These are phyloP conservation scores for Pyronema domesticum DNA, from an alignment of 495 filamentous ascomycete species.

Conservation along the genomic window DNA sequence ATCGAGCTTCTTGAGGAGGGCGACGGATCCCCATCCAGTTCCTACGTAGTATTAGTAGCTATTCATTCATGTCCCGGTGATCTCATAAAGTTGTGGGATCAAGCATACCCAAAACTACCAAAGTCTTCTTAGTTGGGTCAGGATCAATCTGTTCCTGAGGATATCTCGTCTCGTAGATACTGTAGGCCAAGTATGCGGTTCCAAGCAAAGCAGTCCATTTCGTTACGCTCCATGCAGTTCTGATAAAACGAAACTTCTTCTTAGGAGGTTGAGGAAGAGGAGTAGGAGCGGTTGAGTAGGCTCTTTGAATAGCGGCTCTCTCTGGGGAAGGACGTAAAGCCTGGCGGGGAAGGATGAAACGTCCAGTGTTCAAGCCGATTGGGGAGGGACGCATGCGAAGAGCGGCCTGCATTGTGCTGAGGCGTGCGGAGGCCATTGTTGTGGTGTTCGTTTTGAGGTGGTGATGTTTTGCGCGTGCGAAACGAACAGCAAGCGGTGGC, in stretches of 20 bases:
- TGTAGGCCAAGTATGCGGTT: conserved; percentile 53
- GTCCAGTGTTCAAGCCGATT: conserved; percentile 7
- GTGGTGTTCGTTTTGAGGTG: neutral
- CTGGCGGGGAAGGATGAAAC: conserved; percentile 15
- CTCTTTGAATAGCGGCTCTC: conserved; percentile 17
- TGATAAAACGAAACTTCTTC: conserved; percentile 31
- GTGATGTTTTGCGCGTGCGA: too few relatives aligned
- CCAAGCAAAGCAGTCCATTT: conserved; percentile 52
- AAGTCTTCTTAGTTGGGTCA: conserved; percentile 84
- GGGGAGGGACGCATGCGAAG: conserved; percentile 16
- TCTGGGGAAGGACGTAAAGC: conserved; percentile 9
- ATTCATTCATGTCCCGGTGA: neutral
- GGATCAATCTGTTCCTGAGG: conserved; percentile 64
- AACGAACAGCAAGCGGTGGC: too few relatives aligned
- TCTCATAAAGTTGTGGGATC: neutral
- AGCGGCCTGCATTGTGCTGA: conserved; percentile 12
- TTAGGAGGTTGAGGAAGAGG: conserved; percentile 23
- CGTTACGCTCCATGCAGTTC: conserved; percentile 60
- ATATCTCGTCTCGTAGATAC: conserved; percentile 62
- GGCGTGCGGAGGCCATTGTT: conserved; percentile 4
- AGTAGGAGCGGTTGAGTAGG: conserved; percentile 27
- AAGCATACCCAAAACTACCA: conserved; percentile 77
- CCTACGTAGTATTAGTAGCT: conserved; percentile 24
- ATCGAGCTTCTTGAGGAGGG: conserved; percentile 93
- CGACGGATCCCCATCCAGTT: conserved; percentile 92